Conservation (phyloP, 352 stramenopile species). For the Phytopythium oedochilum region DNA sequence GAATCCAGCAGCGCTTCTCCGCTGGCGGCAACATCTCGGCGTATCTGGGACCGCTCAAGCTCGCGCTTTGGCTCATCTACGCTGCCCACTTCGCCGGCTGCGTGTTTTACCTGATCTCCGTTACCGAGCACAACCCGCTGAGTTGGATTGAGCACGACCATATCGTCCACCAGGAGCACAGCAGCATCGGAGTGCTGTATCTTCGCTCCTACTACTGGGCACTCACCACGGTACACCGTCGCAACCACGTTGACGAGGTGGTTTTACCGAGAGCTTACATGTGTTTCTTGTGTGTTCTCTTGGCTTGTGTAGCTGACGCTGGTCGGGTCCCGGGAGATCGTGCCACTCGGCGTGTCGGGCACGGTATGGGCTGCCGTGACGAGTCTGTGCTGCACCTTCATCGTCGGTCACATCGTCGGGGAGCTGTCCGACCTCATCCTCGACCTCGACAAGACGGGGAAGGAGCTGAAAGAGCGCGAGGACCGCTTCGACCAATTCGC, state of each 20-base stretch:
- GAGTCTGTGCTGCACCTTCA: slow-evolving; percentile 71
- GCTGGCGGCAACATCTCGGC: slow-evolving; percentile 51
- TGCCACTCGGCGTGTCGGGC: slow-evolving; percentile 44
- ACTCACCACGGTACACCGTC: slow-evolving; percentile 44
- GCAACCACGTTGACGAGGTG: no score
- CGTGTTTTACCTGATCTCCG: slow-evolving; percentile 69
- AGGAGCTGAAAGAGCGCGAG: slow-evolving; percentile 64
- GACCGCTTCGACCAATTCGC: slow-evolving; percentile 67
- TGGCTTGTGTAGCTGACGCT: slow-evolving; percentile 36
- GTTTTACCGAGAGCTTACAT: no score
- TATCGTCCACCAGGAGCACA: slow-evolving; percentile 63
- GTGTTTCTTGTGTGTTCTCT: slow-evolving; percentile 4
- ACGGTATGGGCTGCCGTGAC: slow-evolving; percentile 65
- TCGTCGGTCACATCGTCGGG: slow-evolving; percentile 73
- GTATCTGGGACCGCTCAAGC: slow-evolving; percentile 59
- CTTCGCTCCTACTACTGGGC: slow-evolving; percentile 77
- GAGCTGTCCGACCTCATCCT: slow-evolving; percentile 76
- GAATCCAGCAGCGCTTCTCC: slow-evolving; percentile 61
- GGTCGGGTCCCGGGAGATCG: slow-evolving; percentile 66
- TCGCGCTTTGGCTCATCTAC: slow-evolving; percentile 56
- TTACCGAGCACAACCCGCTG: slow-evolving; percentile 51
- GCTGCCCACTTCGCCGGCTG: slow-evolving; percentile 59
- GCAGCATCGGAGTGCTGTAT: slow-evolving; percentile 44
- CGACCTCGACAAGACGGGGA: slow-evolving; percentile 69
- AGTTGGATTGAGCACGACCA: slow-evolving; percentile 69